Evolutionary conservation across 352 stramenopile species (phyloP).

Genomic region (Globisporangium carolinianum): DNA sequence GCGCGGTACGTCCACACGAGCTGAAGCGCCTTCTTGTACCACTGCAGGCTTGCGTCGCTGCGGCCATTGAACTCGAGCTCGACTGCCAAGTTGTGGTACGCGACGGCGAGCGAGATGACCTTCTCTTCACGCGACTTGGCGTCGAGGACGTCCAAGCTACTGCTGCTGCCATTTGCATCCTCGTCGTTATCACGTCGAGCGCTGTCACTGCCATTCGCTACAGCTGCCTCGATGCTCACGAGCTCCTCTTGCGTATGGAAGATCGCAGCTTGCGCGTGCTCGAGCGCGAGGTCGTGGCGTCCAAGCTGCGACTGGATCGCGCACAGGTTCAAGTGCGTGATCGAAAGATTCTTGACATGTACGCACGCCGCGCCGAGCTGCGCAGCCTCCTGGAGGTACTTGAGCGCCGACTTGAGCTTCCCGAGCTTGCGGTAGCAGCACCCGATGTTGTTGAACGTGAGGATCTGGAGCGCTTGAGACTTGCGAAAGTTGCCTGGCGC

Average conservation of each 20-base stretch:
- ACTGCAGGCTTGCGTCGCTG: slow-evolving; percentile 68
- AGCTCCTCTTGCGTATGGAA: slow-evolving; percentile 81
- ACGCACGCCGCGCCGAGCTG: slow-evolving; percentile 44
- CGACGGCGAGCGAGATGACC: slow-evolving; percentile 65
- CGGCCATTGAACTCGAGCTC: slow-evolving; percentile 73
- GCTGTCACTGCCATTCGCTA: background rate
- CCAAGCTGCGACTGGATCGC: slow-evolving; percentile 73
- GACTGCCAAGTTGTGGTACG: slow-evolving; percentile 76
- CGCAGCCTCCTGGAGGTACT: slow-evolving; percentile 67
- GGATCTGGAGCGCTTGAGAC: slow-evolving; percentile 64
- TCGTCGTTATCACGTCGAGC: slow-evolving; percentile 9
- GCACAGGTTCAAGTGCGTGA: slow-evolving; percentile 79
- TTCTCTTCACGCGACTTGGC: slow-evolving; percentile 66
- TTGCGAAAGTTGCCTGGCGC: slow-evolving; percentile 56
- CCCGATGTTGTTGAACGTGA: slow-evolving; percentile 80
- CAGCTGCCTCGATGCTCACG: slow-evolving; percentile 32
- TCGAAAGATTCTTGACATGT: slow-evolving; percentile 69
- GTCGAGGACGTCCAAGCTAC: slow-evolving; percentile 30
- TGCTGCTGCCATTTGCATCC: slow-evolving; percentile 1
- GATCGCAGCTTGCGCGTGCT: slow-evolving; percentile 73
- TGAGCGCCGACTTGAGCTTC: slow-evolving; percentile 64
- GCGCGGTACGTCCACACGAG: slow-evolving; percentile 56
- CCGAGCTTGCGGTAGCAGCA: slow-evolving; percentile 76
- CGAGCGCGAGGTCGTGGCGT: slow-evolving; percentile 54
- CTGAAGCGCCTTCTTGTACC: slow-evolving; percentile 79